phyloP scores from a whole-genome alignment of 768 basidiomycete genomes.

The Amanita polypyramis region DNA sequence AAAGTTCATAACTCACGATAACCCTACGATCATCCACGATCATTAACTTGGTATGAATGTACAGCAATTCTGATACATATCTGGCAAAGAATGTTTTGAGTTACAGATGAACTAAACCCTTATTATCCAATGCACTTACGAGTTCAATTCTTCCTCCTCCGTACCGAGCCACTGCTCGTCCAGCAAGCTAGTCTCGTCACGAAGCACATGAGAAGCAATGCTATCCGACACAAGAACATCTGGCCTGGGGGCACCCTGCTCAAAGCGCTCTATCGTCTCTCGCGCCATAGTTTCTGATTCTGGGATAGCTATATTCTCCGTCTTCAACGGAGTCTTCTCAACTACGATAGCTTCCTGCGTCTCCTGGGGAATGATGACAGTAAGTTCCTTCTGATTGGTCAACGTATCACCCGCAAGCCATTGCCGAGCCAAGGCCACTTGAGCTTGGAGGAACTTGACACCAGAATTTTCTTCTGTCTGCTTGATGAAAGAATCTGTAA shows the following conservation, averaged over 20 bases:
- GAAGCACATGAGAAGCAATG: slow-evolving; percentile 73
- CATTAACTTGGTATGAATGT: slow-evolving; percentile 88
- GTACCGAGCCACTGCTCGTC: slow-evolving; percentile 82
- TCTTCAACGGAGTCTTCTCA: slow-evolving; percentile 40
- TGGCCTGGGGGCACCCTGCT: slow-evolving; percentile 53
- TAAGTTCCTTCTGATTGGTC: slow-evolving; percentile 39
- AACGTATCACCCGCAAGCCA: slow-evolving; percentile 50
- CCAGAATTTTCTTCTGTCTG: slow-evolving; percentile 67
- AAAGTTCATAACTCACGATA: slow-evolving; percentile 46
- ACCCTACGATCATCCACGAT: slow-evolving; percentile 88
- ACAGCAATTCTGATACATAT: slow-evolving; percentile 72
- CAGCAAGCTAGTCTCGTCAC: slow-evolving; percentile 46
- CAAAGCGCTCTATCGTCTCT: slow-evolving; percentile 59
- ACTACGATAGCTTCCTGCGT: slow-evolving; percentile 37
- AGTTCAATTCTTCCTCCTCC: slow-evolving; percentile 71
- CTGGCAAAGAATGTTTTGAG: slow-evolving; percentile 25
- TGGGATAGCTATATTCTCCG: slow-evolving; percentile 61
- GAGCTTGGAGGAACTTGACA: slow-evolving; percentile 76
- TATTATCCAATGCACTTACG: slow-evolving; percentile 35
- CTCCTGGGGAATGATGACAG: slow-evolving; percentile 45
- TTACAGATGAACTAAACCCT: slow-evolving; percentile 3
- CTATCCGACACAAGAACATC: slow-evolving; percentile 63
- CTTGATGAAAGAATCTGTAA: slow-evolving; percentile 36
- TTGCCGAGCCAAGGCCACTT: slow-evolving; percentile 71
- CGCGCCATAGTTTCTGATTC: slow-evolving; percentile 55